Conservation (phyloP, 257 asterid genomes). For the Solanum sitiens region DNA sequence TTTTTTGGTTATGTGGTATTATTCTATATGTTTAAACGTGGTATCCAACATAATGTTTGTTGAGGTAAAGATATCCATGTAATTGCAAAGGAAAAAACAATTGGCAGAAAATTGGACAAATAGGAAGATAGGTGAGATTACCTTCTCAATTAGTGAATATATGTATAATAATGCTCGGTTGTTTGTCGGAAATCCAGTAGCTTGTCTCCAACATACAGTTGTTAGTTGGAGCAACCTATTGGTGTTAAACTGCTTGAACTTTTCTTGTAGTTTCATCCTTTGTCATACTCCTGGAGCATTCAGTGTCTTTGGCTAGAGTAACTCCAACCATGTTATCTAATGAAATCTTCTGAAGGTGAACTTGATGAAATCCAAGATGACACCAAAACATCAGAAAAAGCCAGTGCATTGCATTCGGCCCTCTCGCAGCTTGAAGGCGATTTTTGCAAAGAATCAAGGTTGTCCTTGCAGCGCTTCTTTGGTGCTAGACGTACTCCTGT, state of each 20-base stretch:
- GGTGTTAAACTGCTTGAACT: neutral
- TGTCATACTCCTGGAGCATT: neutral
- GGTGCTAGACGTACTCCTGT: slow-evolving; percentile 72
- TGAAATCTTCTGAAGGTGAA: slow-evolving; percentile 41
- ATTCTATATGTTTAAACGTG: neutral
- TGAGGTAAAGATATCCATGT: neutral
- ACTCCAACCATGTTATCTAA: slow-evolving; percentile 9
- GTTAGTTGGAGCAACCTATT: neutral
- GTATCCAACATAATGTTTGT: neutral
- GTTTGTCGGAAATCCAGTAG: neutral
- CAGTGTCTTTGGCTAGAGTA: neutral
- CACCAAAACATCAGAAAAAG: slow-evolving; percentile 48
- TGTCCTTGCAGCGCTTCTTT: slow-evolving; percentile 78
- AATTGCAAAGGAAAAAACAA: neutral
- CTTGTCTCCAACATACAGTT: neutral
- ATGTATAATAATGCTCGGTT: neutral
- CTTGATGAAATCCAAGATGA: slow-evolving; percentile 55
- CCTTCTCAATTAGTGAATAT: neutral
- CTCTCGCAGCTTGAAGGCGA: slow-evolving; percentile 59
- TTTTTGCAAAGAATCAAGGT: slow-evolving; percentile 73
- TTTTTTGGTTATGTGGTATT: neutral
- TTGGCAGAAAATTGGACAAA: neutral
- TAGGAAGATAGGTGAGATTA: neutral
- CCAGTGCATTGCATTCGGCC: slow-evolving; percentile 63
- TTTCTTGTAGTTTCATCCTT: neutral